These are phyloP conservation scores for Cryomyces antarcticus DNA, from an alignment of 495 filamentous ascomycete species.

Conservation along the genomic window DNA sequence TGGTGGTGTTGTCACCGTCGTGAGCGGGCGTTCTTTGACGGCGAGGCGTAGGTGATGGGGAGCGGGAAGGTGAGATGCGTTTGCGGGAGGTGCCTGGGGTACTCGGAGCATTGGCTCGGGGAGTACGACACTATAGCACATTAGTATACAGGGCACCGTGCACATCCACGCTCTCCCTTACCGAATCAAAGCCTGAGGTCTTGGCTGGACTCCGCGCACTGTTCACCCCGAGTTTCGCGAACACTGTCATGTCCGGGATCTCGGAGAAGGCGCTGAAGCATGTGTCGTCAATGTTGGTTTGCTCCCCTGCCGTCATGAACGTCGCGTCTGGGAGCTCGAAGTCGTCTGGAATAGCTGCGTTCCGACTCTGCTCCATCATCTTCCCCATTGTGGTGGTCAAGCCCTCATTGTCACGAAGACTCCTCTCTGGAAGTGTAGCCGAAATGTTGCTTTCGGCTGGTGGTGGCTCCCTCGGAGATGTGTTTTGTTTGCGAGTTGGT, in stretches of 20 bases:
- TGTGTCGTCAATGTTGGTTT: constrained; percentile 46
- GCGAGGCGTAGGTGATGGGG: constrained; percentile 41
- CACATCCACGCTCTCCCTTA: not conserved
- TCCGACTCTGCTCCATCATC: not conserved
- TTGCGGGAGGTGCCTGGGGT: constrained; percentile 19
- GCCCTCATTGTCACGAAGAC: constrained; percentile 19
- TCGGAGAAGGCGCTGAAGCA: constrained; percentile 75
- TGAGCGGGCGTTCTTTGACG: constrained; percentile 14
- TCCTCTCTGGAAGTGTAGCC: not conserved
- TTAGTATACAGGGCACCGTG: not conserved
- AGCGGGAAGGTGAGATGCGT: constrained; percentile 20
- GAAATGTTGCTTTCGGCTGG: too few species aligned
- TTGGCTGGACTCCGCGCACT: constrained; percentile 29
- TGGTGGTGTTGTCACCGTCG: constrained; percentile 30
- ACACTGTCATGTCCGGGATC: constrained; percentile 72
- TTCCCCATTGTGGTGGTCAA: constrained; percentile 6
- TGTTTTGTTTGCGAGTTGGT: too few species aligned
- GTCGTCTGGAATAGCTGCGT: not conserved
- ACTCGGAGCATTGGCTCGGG: constrained; percentile 12
- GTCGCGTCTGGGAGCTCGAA: constrained; percentile 13
- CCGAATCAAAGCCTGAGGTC: constrained; percentile 4
- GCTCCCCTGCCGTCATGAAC: constrained; percentile 9
- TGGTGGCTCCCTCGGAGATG: too few species aligned
- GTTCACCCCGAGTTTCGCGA: constrained; percentile 37
- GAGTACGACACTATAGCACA: constrained; percentile 5